Base-by-base conservation (phyloP, 2,329 filamentous ascomycete species). In the Cladophialophora psammophila region DNA sequence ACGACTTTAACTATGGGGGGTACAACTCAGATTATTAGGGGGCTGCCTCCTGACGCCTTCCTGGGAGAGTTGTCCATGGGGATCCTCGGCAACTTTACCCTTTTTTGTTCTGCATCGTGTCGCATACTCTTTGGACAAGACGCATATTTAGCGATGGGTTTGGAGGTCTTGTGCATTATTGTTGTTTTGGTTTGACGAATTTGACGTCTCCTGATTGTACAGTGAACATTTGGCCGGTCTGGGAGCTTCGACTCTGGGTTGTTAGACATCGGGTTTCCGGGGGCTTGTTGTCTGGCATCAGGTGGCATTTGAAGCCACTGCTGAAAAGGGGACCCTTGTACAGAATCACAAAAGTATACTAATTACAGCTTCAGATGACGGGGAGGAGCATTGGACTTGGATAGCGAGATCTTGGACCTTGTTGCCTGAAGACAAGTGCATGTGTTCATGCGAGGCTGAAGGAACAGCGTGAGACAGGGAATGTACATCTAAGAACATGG, bases 11-110 rank as follows among this genome's bases (percentile, higher is more conserved):
- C 48, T 70, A 70, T 54, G 34, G 52, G 26, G 26, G 26, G 3
- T 26, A 26, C 26, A 26, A 26, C 15, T 68, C 66, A 6, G 68
- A 70, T 57, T 70, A 68, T 45, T 70, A 70, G 61, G 58, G 26
- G 48, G 26, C 5, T 54, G n/a, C 15, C 35, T 12, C 20, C 20
- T 32, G 38, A 10, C 10, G 31, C 52, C 34, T 26, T 40, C 32
- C n/a, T 8, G 31, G 42, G 31, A 13, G 18, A 12, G 36, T 15
- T 53, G 31, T 26, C 26, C 31, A 40, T 18, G 38, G 18, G 48
- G 5, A n/a, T 26, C n/a, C 45, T 31, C 4, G 32, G 20, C 35
- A 15, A 5, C 35, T 12, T 15, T n/a, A 34, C n/a, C 31, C 42
- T 36, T 42, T 52, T 50, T 64, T 45, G 52, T 63, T 50, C 15